Base-by-base conservation (phyloP, 345 rosid genomes). In the Lepidium sativum region DNA sequence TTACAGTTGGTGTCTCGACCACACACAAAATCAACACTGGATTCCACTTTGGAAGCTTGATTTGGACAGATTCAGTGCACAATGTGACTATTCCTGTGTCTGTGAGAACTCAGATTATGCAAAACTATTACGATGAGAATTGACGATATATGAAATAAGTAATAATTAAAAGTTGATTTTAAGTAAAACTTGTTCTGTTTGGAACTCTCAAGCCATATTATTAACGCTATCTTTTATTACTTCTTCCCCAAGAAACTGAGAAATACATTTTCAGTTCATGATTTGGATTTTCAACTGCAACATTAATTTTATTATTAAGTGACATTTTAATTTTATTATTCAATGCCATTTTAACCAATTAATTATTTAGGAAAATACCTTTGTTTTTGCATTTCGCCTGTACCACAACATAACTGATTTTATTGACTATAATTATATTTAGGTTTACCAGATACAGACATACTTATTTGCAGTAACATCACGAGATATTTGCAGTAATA, bases 61-160 rank as follows among this genome's bases (percentile, higher is more conserved):
- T 75, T 23, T 80, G 84, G 80, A 75, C 34, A 0, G 73, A 72
- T 45, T 70, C 70, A 11, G 37, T 17, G 15, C 78, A 65, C 50
- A 34, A 35, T 32, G 84, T 83, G 62, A 67, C 54, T 52, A 79
- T 67, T 70, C 84, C 84, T 8, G 51, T 80, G 45, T 79, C 81
- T 5, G 81, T 75, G 4, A 80, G 78, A 61, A 77, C 81, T 0
- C 70, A 78, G 51, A 40, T 76, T 38, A 48, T 69, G 2, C 62
- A 61, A 18, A 70, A 70, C 40, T 70, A 70, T 25, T 70, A 70
- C 4, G 74, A 70, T 37, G 68, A 70, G 40, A 70, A 70, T 47
- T 61, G 42, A 51, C 31, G 12, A 14, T 27, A 8, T 8, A 9
- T 6, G 6, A 2, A 20, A 20, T 2, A 20, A 20, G 21, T 20